A percentile compares a stretch with the other conserved stretches of the same genome.
phyloP scores from a whole-genome alignment of 306 rosid genomes.

The Comarum palustre region DNA sequence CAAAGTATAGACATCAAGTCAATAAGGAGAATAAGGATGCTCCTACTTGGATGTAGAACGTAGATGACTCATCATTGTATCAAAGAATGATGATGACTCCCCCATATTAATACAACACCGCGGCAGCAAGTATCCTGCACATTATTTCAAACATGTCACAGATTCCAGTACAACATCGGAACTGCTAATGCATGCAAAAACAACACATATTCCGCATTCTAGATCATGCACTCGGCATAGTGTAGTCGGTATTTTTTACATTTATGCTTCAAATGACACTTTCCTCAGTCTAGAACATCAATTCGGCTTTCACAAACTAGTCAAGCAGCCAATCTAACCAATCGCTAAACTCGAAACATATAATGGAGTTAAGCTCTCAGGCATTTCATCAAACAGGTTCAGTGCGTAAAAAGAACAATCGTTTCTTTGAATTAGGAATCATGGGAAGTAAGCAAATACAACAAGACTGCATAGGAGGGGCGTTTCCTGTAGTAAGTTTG shows the following conservation, averaged over 20 bases:
- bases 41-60: slow-evolving; percentile 79
- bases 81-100: slow-evolving; percentile 51
- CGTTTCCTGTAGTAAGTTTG: too few relatives aligned
- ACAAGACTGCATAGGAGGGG: neutral
- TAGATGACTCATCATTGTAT: slow-evolving; percentile 57
- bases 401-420: neutral
- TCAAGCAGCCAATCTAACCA: neutral
- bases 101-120: slow-evolving; percentile 37
- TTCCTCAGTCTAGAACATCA: neutral
- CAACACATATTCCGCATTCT: neutral
- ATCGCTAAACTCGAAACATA: neutral
- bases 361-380: neutral
- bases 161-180: neutral
- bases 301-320: neutral
- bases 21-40: neutral
- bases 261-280: neutral
- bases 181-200: neutral
- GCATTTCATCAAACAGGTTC: slow-evolving; percentile 2
- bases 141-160: neutral
- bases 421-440: neutral
- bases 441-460: neutral
- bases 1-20: neutral
- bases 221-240: neutral
- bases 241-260: too few relatives aligned
- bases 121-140: slow-evolving; percentile 14